Evolutionary conservation across 371 early-diverging fungal species (phyloP), one percentile per base, ranked within the genome.

Genomic region (Circinella umbellata): DNA sequence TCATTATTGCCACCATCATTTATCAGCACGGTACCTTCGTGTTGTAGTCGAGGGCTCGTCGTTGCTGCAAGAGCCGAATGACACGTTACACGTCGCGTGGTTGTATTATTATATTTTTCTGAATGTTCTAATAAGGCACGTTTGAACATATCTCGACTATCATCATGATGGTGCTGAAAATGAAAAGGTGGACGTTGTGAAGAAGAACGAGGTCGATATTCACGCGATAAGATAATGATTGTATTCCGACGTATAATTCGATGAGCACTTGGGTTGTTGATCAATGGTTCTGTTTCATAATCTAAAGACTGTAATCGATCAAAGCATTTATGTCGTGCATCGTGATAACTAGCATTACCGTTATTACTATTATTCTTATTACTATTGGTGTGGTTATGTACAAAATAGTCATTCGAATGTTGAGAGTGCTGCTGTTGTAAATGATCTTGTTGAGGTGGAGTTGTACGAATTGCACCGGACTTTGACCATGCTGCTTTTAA

Each of bases 241-340:
- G 82, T 70, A 55, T 80, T 81, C 47, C 86, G 77, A 13, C 79
- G 80, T 18, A 89, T 72, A 34, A 89, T 84, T 35, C 82, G 75
- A 34, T 80, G 81, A 9, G 86, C 80, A 27, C 83, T 84, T n/a
- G 77, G 75, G 47, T 85, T 85, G 53, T 83, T 77, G 67, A 86
- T 70, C 11, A 89, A 73, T 34, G 87, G 87, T 53, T 86, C 86
- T 2, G 83, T 78, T 42, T 87, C 87, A 62, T 81, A 80, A 68
- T 89, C 89, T 20, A 89, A 75, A 3, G 88, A 78, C 54, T 87
- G 87, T 14, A 89, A 69, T 34, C 82, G 75, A 37, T 86, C 84
- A 69, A 86, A 87, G 66, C 87, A 87, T 62, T 77, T 74, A 20
- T 54, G 57, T 4, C 65, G 49, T 14, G 46, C 20, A 15, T 64